Evolutionary conservation across 2,329 filamentous ascomycete species (phyloP).

Genomic region (Clarireedia monteithiana): DNA sequence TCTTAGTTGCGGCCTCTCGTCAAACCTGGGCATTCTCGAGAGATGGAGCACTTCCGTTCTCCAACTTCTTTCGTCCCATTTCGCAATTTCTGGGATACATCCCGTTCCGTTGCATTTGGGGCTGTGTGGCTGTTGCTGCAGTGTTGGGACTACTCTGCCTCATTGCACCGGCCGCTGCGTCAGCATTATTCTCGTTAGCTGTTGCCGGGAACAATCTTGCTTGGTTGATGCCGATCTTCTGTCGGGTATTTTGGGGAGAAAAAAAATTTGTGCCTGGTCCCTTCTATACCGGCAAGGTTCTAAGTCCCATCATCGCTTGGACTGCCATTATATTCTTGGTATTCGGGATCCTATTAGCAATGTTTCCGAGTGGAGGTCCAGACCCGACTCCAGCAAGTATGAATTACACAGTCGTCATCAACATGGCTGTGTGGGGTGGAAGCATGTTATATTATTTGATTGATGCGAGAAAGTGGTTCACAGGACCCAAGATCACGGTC

Average conservation of each 20-base stretch:
- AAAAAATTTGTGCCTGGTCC: conserved; percentile 49
- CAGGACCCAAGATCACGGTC: conserved; percentile 49
- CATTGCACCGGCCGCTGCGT: conserved; percentile 48
- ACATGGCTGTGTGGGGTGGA: conserved; percentile 50
- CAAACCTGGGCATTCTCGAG: conserved; percentile 58
- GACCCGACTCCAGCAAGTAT: conserved; percentile 42
- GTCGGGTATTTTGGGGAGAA: conserved; percentile 49
- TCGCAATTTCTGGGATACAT: conserved; percentile 45
- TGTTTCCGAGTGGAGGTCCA: conserved; percentile 51
- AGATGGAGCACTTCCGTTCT: conserved; percentile 54
- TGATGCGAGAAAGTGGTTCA: conserved; percentile 52
- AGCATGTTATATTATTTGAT: conserved; percentile 47
- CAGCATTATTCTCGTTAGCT: conserved; percentile 50
- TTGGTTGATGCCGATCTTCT: conserved; percentile 51
- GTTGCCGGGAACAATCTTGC: conserved; percentile 55
- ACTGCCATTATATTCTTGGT: conserved; percentile 44
- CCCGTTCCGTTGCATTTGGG: conserved; percentile 48
- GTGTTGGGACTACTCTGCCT: conserved; percentile 50
- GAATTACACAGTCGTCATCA: conserved; percentile 59
- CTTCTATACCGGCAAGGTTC: conserved; percentile 46
- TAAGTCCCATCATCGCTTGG: conserved; percentile 46
- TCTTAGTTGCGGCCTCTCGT: conserved; percentile 49
- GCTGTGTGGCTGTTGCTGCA: conserved; percentile 41
- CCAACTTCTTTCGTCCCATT: conserved; percentile 47
- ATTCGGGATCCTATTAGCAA: conserved; percentile 48